Evolutionary conservation across 75 land plant genomes (phyloP), one percentile per base, ranked within the genome.

Genomic region (Picea glauca): DNA sequence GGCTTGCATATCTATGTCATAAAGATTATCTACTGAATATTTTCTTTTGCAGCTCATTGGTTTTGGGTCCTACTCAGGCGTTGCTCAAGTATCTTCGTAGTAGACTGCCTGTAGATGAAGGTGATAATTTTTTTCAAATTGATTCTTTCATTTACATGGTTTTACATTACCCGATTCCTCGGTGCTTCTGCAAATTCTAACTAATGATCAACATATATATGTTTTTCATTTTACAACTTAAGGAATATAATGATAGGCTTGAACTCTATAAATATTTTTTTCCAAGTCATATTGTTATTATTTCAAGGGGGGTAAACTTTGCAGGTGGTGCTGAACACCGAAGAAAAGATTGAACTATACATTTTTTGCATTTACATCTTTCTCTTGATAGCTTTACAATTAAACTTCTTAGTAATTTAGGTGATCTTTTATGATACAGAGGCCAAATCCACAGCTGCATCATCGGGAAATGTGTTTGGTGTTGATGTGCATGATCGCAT

Each of bases 11-110:
- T 17, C 7, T 18, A 70, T 70, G 54, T 40, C 21, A 40, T 70
- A 21, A 70, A 3, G 17, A 31, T 14, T 78, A 21, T 50, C 30
- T 72, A 5, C 32, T 38, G 23, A 3, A 15, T 20, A 32, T 40
- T 79, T 58, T 59, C 62, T 73, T 4, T 57, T 75, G 33, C 86
- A 96, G 99, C 79, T 79, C 94, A 56, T 77, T 96, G 74, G 93
- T 96, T 46, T 77, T 87, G 84, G 99, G 99, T 66, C 90, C 94
- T 23, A 96, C 97, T 78, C 78, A 94, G 58, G 81, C 90, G 18
- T 81, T 96, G 72, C 78, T 96, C 57, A 92, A 86, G 81, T 90
- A 85, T 83, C 88, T 96, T 14, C 89, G 88, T 57, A 84, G 93
- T 80, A 85, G 94, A 74, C 83, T 95, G 43, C 83, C 92, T 31